Conservation (phyloP, 257 asterid genomes). For the Echium plantagineum region DNA sequence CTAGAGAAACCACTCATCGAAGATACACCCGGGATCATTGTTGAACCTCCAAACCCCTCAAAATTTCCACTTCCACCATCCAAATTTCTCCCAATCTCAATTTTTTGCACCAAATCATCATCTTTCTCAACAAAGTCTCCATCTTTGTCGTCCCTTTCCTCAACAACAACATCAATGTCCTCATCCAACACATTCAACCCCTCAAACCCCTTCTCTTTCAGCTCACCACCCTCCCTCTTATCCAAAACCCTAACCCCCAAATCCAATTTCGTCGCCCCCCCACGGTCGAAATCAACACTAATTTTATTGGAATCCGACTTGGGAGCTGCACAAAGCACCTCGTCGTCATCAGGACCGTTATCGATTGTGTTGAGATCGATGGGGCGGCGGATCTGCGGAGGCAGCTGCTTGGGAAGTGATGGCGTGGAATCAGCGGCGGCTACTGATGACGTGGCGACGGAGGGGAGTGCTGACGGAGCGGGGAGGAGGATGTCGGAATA, state of each 20-base stretch:
- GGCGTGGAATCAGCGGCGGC: no score
- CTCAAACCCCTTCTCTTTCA: neutral
- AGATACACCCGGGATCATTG: no score
- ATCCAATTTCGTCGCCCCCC: neutral
- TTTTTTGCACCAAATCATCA: neutral
- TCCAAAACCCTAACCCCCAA: constrained; percentile 2
- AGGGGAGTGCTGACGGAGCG: constrained; percentile 12
- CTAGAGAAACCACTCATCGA: no score
- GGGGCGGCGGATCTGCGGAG: constrained; percentile 30
- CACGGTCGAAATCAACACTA: no score
- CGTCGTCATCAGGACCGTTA: constrained; percentile 10
- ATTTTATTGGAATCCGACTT: no score
- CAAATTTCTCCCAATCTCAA: neutral
- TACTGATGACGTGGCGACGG: no score
- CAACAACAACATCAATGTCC: constrained; percentile 1
- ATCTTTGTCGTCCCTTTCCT: neutral
- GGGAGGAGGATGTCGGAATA: constrained; percentile 76
- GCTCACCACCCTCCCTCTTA: neutral
- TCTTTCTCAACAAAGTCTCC: constrained; percentile 1
- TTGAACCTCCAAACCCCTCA: no score
- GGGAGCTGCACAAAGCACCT: no score
- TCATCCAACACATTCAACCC: neutral
- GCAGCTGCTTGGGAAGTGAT: neutral
- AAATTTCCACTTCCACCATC: neutral
- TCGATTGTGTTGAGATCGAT: constrained; percentile 42